Evolutionary conservation across 202 grass and related monocot species (phyloP).

Genomic region (Schoenoplectus triqueter): DNA sequence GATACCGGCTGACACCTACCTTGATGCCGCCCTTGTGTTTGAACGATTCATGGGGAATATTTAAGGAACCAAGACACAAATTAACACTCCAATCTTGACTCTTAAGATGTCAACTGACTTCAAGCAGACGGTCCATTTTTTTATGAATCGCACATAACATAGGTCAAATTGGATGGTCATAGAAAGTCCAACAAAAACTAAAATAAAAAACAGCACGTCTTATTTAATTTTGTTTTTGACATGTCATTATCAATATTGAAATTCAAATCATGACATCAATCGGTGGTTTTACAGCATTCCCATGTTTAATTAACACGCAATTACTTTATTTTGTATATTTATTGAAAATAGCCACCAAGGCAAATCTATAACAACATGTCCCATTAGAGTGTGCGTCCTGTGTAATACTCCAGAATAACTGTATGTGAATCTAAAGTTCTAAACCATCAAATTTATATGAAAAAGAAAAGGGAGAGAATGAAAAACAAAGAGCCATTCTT

Average conservation of each 20-base stretch:
- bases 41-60: neutral
- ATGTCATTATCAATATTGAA: neutral
- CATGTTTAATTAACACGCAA: neutral
- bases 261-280: neutral
- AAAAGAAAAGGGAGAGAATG: no score
- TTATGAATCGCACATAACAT: neutral
- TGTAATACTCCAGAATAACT: no score
- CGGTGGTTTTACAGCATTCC: neutral
- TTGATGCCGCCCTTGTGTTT: neutral
- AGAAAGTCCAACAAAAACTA: no score
- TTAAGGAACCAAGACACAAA: neutral
- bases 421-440: no score
- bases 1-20: no score
- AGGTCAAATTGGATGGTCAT: neutral
- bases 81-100: neutral
- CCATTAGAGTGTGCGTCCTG: no score
- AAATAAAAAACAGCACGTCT: neutral
- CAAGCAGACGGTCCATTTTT: neutral
- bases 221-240: neutral
- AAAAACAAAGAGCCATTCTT: no score
- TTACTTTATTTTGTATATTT: neutral
- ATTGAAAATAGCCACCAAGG: no score
- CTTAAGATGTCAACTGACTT: neutral
- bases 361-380: no score
- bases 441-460: no score